Evolutionary conservation across 148 eudicot species (phyloP).

Genomic region (Rhododendron simsii): DNA sequence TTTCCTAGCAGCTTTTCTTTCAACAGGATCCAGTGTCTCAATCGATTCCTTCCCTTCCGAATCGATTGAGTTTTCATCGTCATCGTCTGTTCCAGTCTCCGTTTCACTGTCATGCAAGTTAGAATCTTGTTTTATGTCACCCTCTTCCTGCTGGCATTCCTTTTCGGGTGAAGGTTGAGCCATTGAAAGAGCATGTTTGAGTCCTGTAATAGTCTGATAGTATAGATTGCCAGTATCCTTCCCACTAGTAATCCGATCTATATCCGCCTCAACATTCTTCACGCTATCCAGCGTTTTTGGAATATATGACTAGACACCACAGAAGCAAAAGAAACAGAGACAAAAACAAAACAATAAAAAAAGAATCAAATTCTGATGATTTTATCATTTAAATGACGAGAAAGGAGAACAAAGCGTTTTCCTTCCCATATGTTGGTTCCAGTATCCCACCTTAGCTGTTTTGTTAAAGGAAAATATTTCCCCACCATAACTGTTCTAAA

Average conservation of each 20-base stretch:
- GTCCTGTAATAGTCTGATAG: constrained; percentile 74
- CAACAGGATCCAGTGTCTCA: constrained; percentile 33
- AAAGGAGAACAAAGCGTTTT: neutral
- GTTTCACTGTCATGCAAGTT: constrained; percentile 32
- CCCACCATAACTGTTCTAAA: neutral
- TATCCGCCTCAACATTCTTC: constrained; percentile 79
- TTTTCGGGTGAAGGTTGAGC: constrained; percentile 22
- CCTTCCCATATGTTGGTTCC: neutral
- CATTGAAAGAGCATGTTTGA: constrained; percentile 40
- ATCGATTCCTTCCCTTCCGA: constrained; percentile 24
- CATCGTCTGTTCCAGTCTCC: constrained; percentile 36
- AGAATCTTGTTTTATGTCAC: constrained; percentile 16
- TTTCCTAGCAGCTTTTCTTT: constrained; percentile 73
- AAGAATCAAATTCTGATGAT: neutral
- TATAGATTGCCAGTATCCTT: constrained; percentile 62
- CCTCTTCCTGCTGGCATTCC: constrained; percentile 8
- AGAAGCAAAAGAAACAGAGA: neutral
- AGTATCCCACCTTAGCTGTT: neutral
- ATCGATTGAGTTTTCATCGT: constrained; percentile 40
- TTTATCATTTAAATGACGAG: neutral
- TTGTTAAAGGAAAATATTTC: neutral
- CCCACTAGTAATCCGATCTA: constrained; percentile 61
- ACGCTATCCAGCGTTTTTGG: constrained; percentile 83
- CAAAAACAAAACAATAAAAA: neutral
- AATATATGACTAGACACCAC: constrained; percentile 55